Base-by-base conservation (phyloP, 2,329 filamentous ascomycete species). In the Colletotrichum cuscutae region DNA sequence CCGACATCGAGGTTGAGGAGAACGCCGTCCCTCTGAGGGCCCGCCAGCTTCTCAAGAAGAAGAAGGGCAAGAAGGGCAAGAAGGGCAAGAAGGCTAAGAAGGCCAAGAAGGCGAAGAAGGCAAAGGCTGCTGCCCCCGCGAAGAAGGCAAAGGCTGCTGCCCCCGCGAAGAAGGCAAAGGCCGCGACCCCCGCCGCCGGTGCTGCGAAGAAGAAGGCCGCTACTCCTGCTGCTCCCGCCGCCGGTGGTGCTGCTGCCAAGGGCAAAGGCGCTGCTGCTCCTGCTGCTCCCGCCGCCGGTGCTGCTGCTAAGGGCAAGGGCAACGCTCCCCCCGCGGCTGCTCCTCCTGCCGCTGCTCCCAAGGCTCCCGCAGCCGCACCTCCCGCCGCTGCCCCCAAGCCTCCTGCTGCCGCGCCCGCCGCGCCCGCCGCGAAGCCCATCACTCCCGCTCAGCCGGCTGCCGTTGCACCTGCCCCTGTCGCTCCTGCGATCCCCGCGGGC, bases 1-100 rank as follows among this genome's bases (percentile, higher is more conserved):
- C 70, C 54, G 60, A 72, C 32, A 26, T 57, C 9, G 22, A 72
- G 60, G 60, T 60, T n/a, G 70, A 65, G 28, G 69, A 69, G 42
- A 54, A 42, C 24, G 54, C 53, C 24, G 59, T 65, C 8, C 70
- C 70, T 9, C 42, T 72, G 32, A 60, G 66, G 42, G 65, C 60
- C 46, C 70, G 70, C 42, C 70, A 72, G 66, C 24, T 65, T 12
- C 32, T 60, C 12, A 72, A 72, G 70, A 71, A 71, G 57, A 72
- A 66, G 53, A 70, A 70, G 67, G 67, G n/a, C 1, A 70, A 70
- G 69, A 68, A 59, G 59, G 67, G n/a, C 1, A 70, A 70, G 69
- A 68, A 59, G 59, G 65, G 37, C 1, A 68, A 59, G 68, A 70
- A 69, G 61, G 67, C 60, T 30, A 61, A 61, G 30, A 70, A 70